Base-by-base conservation (phyloP, 257 asterid genomes). In the Lycium ferocissimum region DNA sequence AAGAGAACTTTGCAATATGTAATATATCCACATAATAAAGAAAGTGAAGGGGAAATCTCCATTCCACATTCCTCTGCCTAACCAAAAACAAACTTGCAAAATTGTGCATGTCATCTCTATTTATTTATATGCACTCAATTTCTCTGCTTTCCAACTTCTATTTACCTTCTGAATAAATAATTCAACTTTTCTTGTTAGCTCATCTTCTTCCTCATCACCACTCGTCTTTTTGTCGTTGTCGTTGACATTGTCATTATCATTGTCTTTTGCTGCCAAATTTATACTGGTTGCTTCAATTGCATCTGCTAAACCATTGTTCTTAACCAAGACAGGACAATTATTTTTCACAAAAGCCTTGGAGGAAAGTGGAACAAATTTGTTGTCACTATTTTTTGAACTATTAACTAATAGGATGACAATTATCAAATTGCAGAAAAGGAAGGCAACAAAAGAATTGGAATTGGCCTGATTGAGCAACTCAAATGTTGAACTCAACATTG, bases 101-200 rank as follows among this genome's bases (percentile, higher is more conserved):
- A 15, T 38, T 18, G 45, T 40, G 5, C 45, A 40, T 26, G 33
- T 26, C 33, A 26, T 40, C 45, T 40, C 17, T 13, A 56, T 56
- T 18, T 58, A 58, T 58, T 15, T 58, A 15, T 13, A 79, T 79
- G 86, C 45, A 83, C 67, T 87, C 73, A 88, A 61, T 66, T 82
- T 90, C 57, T 92, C 93, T 51, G 85, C 91, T 90, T 80, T 88
- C 95, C 94, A 92, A 0, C 85, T 85, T 84, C 65, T 85, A 85
- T 91, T 91, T 49, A 86, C 89, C 86, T 91, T 92, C 59, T 86
- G 88, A 89, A 92, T 90, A 54, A 92, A 92, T 26, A 91, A 93
- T 79, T 92, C 95, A 35, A 89, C 88, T 85, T 90, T 89, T 79
- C 80, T 89, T 83, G 83, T 89, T 88, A 92, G 79, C 59, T 87